A percentile compares a stretch with the other conserved stretches of the same genome.
phyloP scores from a whole-genome alignment of 208 protist genomes.

The Trypanosoma scelopori region DNA sequence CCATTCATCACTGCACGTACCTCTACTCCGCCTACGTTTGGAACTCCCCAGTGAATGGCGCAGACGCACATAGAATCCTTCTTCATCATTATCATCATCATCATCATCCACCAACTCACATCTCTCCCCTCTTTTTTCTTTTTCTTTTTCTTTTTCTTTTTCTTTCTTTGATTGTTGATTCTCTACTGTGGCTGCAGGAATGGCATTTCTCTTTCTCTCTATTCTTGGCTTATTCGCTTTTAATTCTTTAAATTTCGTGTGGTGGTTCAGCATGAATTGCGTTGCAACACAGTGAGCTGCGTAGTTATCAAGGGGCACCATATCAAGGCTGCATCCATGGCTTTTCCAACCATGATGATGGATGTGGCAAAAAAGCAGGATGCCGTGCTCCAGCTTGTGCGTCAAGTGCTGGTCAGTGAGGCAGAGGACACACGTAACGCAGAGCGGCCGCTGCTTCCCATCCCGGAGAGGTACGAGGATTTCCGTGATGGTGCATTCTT shows the following conservation, averaged over 20 bases:
- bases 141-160: conserved; percentile 17
- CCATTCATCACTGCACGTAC: too few species aligned
- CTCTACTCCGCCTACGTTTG: too few species aligned
- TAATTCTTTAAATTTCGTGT: conserved; percentile 2
- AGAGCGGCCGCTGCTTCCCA: background rate
- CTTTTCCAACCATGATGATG: conserved; percentile 8
- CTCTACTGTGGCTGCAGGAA: background rate
- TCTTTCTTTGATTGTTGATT: too few species aligned
- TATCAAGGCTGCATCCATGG: conserved; percentile 8
- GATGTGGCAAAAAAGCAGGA: background rate
- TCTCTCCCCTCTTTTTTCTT: too few species aligned
- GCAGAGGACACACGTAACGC: too few species aligned
- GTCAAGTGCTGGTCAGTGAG: background rate
- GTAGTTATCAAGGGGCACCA: conserved; percentile 1
- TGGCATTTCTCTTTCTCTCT: conserved; percentile 13
- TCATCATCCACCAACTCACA: conserved; percentile 2
- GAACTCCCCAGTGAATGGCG: too few species aligned
- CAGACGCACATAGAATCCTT: too few species aligned
- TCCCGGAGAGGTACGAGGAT: conserved; percentile 29
- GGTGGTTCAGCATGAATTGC: background rate
- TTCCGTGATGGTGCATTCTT: conserved; percentile 42
- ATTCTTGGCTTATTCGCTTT: conserved; percentile 17
- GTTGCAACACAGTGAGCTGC: too few species aligned
- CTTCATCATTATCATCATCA: background rate
- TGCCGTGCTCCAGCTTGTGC: conserved; percentile 11